phyloP scores from a whole-genome alignment of 805 yeast species.

The Candida jianshihensis region DNA sequence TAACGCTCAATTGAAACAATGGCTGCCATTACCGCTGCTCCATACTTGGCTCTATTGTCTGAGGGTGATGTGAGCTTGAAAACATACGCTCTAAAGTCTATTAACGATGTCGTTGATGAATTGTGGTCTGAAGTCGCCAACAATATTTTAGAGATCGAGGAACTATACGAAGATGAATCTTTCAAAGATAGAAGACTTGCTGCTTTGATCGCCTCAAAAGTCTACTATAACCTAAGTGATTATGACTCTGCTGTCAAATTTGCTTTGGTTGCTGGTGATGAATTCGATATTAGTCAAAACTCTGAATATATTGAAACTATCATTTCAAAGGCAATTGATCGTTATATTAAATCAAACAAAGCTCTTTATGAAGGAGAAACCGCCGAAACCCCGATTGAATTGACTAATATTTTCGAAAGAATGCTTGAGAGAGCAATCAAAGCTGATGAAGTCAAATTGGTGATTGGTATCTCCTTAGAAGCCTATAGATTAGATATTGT shows the following conservation, averaged over 20 bases:
- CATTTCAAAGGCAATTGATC: slow-evolving; percentile 86
- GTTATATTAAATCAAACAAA: slow-evolving; percentile 64
- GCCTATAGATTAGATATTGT: slow-evolving; percentile 81
- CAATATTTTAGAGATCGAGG: slow-evolving; percentile 80
- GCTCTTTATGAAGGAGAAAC: slow-evolving; percentile 32
- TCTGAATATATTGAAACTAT: slow-evolving; percentile 91
- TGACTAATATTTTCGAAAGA: slow-evolving; percentile 67
- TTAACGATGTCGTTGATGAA: slow-evolving; percentile 79
- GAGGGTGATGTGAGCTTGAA: slow-evolving; percentile 77
- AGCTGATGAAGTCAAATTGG: slow-evolving; percentile 67
- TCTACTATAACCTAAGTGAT: slow-evolving; percentile 87
- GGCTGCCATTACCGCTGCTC: slow-evolving; percentile 76
- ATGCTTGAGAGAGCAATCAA: slow-evolving; percentile 79
- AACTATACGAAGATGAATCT: slow-evolving; percentile 74
- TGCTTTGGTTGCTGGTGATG: slow-evolving; percentile 77
- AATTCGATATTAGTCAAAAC: slow-evolving; percentile 65
- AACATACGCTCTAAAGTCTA: slow-evolving; percentile 75
- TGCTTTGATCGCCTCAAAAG: slow-evolving; percentile 88
- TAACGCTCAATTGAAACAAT: slow-evolving; percentile 1
- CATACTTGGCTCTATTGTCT: slow-evolving; percentile 79
- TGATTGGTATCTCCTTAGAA: slow-evolving; percentile 87
- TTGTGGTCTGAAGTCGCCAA: slow-evolving; percentile 98
- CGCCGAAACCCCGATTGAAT: slow-evolving; percentile 47
- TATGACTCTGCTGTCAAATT: slow-evolving; percentile 84
- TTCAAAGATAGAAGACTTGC: slow-evolving; percentile 79